phyloP scores from a whole-genome alignment of 2,329 filamentous ascomycete genomes.

The Ophiostoma sp. region DNA sequence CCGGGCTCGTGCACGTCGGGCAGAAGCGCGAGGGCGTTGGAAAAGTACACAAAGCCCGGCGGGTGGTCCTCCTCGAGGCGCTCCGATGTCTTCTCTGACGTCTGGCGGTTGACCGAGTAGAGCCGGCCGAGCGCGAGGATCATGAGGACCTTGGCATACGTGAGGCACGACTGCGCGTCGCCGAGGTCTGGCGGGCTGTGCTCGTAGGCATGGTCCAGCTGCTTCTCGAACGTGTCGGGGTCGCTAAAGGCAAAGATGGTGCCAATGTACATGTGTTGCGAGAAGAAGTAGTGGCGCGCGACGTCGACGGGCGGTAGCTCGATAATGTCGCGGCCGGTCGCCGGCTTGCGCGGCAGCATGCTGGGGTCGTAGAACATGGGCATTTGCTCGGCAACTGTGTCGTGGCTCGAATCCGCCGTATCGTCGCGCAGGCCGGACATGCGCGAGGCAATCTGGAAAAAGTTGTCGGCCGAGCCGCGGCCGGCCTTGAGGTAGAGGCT shows the following conservation, averaged over 20 bases:
- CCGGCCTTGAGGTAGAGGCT: constrained; percentile 31
- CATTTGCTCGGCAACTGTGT: constrained; percentile 30
- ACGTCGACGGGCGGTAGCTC: constrained; percentile 45
- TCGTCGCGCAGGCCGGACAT: constrained; percentile 29
- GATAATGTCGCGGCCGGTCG: constrained; percentile 23
- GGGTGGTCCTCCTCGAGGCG: constrained; percentile 33
- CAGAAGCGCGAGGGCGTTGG: constrained; percentile 45
- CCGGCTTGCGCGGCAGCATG: constrained; percentile 32
- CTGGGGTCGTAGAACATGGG: constrained; percentile 35
- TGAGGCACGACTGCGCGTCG: constrained; percentile 44
- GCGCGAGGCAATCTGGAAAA: constrained; percentile 36
- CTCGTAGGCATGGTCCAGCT: constrained; percentile 42
- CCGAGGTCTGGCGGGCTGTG: constrained; percentile 38
- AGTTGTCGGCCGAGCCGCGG: constrained; percentile 37
- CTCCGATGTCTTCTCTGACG: neutral
- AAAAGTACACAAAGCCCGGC: constrained; percentile 52
- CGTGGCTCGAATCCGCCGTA: neutral
- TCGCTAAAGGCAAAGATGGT: constrained; percentile 52
- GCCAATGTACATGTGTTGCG: constrained; percentile 52
- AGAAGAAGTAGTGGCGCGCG: constrained; percentile 38
- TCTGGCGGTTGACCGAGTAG: constrained; percentile 49
- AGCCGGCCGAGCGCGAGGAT: constrained; percentile 52
- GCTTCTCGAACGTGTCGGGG: constrained; percentile 42
- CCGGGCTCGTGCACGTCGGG: constrained; percentile 52
- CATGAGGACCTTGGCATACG: constrained; percentile 47